Conservation (phyloP, 176 grass and related monocot species). For the Aegilops longissima region DNA sequence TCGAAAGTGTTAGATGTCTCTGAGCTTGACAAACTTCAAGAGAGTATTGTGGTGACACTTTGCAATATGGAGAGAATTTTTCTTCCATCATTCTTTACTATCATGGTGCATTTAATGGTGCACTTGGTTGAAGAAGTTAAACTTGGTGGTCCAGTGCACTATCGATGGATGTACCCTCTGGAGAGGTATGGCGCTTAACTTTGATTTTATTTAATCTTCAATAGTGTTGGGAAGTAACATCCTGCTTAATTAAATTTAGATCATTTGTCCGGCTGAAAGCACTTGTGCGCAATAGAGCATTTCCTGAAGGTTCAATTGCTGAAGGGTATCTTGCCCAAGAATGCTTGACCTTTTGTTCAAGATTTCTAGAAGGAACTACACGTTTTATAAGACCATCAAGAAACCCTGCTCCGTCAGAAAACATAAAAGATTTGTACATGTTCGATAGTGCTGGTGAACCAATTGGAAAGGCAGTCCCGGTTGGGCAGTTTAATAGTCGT, state of each 20-base stretch:
- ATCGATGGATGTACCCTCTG: slow-evolving; percentile 35
- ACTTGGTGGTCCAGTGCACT: slow-evolving; percentile 21
- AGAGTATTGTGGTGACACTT: slow-evolving; percentile 7
- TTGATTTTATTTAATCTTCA: not conserved
- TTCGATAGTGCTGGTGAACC: not conserved
- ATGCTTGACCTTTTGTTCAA: slow-evolving; percentile 25
- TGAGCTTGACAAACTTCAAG: slow-evolving; percentile 4
- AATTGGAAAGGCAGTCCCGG: not conserved
- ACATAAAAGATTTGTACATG: not conserved
- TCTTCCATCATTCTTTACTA: slow-evolving; percentile 23
- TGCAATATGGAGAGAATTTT: slow-evolving; percentile 32
- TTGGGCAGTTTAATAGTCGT: not conserved
- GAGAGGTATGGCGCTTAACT: not conserved
- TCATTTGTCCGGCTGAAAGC: slow-evolving; percentile 1
- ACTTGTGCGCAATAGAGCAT: slow-evolving; percentile 16
- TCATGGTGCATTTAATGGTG: slow-evolving; percentile 30
- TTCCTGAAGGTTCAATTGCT: slow-evolving; percentile 31
- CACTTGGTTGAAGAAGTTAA: slow-evolving; percentile 30
- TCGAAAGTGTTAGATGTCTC: too few relatives aligned
- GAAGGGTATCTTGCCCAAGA: slow-evolving; percentile 26
- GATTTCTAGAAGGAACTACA: slow-evolving; percentile 18
- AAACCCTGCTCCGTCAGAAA: not conserved
- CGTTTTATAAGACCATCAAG: not conserved
- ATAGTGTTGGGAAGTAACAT: not conserved
- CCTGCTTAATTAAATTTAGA: not conserved